These are phyloP conservation scores for Sporothrix pallida DNA, from an alignment of 2,329 filamentous ascomycete species.

Conservation along the genomic window DNA sequence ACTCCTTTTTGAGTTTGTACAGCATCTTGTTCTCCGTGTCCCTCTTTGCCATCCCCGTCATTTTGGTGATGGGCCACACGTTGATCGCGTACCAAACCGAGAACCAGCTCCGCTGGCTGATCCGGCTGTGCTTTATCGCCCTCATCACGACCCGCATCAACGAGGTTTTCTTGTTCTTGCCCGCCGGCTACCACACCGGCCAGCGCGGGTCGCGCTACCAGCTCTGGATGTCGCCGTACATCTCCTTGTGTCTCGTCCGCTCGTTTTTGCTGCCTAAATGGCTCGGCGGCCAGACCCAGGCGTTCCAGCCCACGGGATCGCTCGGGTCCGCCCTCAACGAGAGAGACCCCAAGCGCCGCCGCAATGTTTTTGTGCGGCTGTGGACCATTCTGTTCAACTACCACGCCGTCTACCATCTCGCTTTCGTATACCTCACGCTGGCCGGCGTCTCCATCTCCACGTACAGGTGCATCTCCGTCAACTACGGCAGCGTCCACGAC, in stretches of 20 bases:
- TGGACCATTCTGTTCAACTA: conserved; percentile 62
- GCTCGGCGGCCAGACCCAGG: conserved; percentile 63
- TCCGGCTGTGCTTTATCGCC: conserved; percentile 60
- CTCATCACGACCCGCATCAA: conserved; percentile 58
- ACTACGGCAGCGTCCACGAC: conserved; percentile 60
- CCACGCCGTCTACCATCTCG: conserved; percentile 54
- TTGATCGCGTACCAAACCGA: conserved; percentile 61
- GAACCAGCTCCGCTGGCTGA: conserved; percentile 62
- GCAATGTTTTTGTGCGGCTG: conserved; percentile 60
- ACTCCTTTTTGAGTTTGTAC: conserved; percentile 51
- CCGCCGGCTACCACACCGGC: conserved; percentile 63
- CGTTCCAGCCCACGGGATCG: conserved; percentile 66
- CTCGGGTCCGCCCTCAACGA: conserved; percentile 62
- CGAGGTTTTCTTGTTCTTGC: conserved; percentile 62
- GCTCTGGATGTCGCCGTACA: conserved; percentile 61
- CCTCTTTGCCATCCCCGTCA: conserved; percentile 64
- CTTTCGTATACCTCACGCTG: conserved; percentile 43
- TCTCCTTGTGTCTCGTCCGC: conserved; percentile 57
- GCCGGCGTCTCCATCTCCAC: conserved; percentile 58
- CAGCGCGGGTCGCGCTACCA: conserved; percentile 62
- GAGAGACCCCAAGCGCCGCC: conserved; percentile 58
- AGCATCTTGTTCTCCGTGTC: conserved; percentile 58
- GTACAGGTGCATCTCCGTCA: conserved; percentile 49
- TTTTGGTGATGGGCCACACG: conserved; percentile 61
- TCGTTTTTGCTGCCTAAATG: conserved; percentile 64